phyloP scores from a whole-genome alignment of 2,329 filamentous ascomycete genomes.

The Blastomyces silverae region DNA sequence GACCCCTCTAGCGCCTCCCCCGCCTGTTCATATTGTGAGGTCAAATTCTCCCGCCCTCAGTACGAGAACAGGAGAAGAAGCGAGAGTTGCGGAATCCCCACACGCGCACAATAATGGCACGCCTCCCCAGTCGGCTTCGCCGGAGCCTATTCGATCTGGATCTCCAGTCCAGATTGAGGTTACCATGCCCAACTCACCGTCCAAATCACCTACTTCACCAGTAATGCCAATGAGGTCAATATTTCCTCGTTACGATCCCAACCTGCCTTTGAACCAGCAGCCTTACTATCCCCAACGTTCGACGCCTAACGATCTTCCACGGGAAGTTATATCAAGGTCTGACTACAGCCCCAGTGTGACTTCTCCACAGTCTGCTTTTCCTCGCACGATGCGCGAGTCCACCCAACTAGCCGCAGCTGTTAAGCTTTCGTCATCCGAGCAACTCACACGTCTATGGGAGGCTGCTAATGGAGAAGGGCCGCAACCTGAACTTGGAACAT shows the following conservation, averaged over 20 bases:
- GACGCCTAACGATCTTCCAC: constrained; percentile 17
- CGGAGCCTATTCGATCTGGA: constrained; percentile 13
- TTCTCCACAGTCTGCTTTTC: constrained; percentile 2
- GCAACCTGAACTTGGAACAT: constrained; percentile 29
- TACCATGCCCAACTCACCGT: constrained; percentile 7
- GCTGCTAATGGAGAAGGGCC: constrained; percentile 41
- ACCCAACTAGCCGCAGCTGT: neutral
- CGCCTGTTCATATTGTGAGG: constrained; percentile 22
- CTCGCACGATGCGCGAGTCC: constrained; percentile 3
- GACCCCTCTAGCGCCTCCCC: constrained; percentile 27
- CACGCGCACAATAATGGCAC: constrained; percentile 18
- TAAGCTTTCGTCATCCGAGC: constrained; percentile 34
- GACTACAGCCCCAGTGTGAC: constrained; percentile 27
- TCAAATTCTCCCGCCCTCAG: constrained; percentile 20
- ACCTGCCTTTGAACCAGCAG: constrained; percentile 34
- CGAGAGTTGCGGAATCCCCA: constrained; percentile 18
- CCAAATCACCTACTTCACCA: constrained; percentile 12
- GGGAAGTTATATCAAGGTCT: constrained; percentile 22
- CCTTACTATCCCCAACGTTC: constrained; percentile 31
- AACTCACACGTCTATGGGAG: constrained; percentile 41
- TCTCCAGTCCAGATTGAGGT: constrained; percentile 9
- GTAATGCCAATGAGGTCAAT: constrained; percentile 39
- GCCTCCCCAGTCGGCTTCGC: constrained; percentile 14
- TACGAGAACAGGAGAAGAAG: constrained; percentile 13
- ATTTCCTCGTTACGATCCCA: constrained; percentile 41